Percentiles rank a stretch among this genome's conserved stretches.
These are phyloP conservation scores for Albophoma yamanashiensis DNA, from an alignment of 2,329 filamentous ascomycete genomes.

Conservation along the genomic window DNA sequence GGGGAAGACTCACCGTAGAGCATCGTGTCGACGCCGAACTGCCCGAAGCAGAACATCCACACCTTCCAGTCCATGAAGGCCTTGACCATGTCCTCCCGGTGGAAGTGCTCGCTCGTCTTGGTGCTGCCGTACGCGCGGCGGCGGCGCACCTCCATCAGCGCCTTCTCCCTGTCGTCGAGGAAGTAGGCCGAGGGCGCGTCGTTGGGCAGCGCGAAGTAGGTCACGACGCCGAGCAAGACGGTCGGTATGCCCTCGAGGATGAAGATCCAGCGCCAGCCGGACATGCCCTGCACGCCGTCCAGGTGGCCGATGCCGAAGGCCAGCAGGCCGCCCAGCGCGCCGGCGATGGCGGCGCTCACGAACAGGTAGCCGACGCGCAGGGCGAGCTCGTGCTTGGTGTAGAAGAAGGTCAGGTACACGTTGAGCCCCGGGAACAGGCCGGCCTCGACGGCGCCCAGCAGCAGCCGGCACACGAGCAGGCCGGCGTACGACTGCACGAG, in stretches of 20 bases:
- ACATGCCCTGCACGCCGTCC: conserved; percentile 52
- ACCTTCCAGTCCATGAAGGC: conserved; percentile 69
- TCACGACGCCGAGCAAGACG: conserved; percentile 21
- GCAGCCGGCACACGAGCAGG: conserved; percentile 56
- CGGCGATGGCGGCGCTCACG: conserved; percentile 58
- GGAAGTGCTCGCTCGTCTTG: conserved; percentile 32
- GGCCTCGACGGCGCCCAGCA: conserved; percentile 59
- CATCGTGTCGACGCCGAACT: conserved; percentile 68
- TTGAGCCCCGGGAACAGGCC: conserved; percentile 61
- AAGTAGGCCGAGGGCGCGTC: conserved; percentile 45
- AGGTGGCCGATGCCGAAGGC: conserved; percentile 66
- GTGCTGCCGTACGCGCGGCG: conserved; percentile 36
- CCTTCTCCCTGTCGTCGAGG: conserved; percentile 46
- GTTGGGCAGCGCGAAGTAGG: conserved; percentile 24
- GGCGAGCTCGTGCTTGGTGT: conserved; percentile 62
- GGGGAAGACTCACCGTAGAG: conserved; percentile 42
- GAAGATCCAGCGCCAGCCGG: conserved; percentile 65
- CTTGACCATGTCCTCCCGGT: conserved; percentile 50
- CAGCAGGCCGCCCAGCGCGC: conserved; percentile 60
- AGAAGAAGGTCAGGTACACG: conserved; percentile 65
- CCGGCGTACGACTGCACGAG: conserved; percentile 54
- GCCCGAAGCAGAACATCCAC: conserved; percentile 56
- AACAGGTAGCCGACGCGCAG: conserved; percentile 66
- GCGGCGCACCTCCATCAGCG: conserved; percentile 44
- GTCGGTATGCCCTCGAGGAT: conserved; percentile 40